These are phyloP conservation scores for Desmodesmus armatus DNA, from an alignment of 139 green algal genomes.

Conservation along the genomic window DNA sequence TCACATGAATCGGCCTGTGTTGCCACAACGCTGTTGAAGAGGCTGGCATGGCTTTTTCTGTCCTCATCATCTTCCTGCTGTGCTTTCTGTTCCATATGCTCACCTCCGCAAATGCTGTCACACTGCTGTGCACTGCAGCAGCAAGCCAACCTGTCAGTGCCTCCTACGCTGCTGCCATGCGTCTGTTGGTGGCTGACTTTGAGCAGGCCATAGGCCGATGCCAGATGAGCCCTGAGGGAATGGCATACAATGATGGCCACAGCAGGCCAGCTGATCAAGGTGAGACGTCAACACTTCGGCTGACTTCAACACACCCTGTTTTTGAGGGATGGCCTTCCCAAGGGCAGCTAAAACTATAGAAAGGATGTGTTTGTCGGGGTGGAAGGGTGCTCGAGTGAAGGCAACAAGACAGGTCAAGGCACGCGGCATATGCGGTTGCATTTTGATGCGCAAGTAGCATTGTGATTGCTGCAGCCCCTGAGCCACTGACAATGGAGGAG, in stretches of 20 bases:
- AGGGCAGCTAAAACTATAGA: background rate
- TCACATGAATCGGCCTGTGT: no score
- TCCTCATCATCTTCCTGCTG: no score
- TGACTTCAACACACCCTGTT: background rate
- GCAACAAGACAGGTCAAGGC: background rate
- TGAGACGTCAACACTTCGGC: background rate
- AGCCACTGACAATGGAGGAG: background rate
- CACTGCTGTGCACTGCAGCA: no score
- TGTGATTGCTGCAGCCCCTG: background rate
- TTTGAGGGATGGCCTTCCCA: background rate
- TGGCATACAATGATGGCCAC: conserved; percentile 14
- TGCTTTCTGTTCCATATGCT: no score
- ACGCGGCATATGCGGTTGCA: background rate
- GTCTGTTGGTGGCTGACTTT: background rate
- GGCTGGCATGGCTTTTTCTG: no score
- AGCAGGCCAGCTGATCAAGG: background rate
- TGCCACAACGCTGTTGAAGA: no score
- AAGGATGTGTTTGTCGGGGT: no score
- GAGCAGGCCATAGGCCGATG: background rate
- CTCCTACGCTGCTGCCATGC: conserved; percentile 8
- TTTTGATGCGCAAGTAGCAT: no score
- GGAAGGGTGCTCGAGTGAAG: no score
- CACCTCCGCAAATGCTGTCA: no score
- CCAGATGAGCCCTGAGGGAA: conserved; percentile 25
- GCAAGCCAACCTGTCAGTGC: no score